phyloP scores from a whole-genome alignment of 2,329 filamentous ascomycete genomes.

The Esteya vermicola region DNA sequence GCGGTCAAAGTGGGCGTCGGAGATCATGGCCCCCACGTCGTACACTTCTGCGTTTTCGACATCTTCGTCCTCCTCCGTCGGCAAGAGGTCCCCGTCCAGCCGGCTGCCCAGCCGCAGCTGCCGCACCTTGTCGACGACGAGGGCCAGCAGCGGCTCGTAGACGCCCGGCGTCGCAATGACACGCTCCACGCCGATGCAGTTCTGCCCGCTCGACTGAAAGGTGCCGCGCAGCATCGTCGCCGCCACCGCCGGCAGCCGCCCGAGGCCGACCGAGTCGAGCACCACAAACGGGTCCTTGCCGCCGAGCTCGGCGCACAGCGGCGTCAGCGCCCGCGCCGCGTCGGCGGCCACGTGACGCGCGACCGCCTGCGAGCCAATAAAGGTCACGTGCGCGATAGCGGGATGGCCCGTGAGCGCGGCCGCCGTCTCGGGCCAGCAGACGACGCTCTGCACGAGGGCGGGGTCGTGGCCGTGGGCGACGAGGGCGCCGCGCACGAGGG shows the following conservation, averaged over 20 bases:
- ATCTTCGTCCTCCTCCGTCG: background rate
- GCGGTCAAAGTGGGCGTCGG: conserved; percentile 55
- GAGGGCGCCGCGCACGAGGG: conserved; percentile 66
- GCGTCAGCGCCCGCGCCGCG: conserved; percentile 75
- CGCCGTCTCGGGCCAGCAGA: conserved; percentile 79
- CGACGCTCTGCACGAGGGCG: conserved; percentile 67
- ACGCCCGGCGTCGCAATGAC: conserved; percentile 67
- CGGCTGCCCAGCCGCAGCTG: conserved; percentile 53
- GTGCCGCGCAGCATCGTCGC: conserved; percentile 82
- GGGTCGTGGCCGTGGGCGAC: conserved; percentile 70
- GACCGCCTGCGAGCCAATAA: conserved; percentile 81
- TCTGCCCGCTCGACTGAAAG: conserved; percentile 92
- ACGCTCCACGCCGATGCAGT: conserved; percentile 94
- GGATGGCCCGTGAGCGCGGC: conserved; percentile 73
- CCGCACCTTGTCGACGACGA: conserved; percentile 60
- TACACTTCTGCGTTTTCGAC: conserved; percentile 24
- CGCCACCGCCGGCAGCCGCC: conserved; percentile 55
- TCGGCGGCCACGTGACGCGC: conserved; percentile 79
- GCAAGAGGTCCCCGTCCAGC: background rate
- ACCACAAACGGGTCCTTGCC: conserved; percentile 90
- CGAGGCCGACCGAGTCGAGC: conserved; percentile 54
- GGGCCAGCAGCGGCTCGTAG: conserved; percentile 57
- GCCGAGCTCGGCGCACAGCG: conserved; percentile 80
- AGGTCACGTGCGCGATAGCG: conserved; percentile 76
- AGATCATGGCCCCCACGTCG: conserved; percentile 87